A percentile compares a stretch with the other conserved stretches of the same genome.
Conservation (phyloP, 2,329 filamentous ascomycete genomes). For the Hypoxylon sp. region DNA sequence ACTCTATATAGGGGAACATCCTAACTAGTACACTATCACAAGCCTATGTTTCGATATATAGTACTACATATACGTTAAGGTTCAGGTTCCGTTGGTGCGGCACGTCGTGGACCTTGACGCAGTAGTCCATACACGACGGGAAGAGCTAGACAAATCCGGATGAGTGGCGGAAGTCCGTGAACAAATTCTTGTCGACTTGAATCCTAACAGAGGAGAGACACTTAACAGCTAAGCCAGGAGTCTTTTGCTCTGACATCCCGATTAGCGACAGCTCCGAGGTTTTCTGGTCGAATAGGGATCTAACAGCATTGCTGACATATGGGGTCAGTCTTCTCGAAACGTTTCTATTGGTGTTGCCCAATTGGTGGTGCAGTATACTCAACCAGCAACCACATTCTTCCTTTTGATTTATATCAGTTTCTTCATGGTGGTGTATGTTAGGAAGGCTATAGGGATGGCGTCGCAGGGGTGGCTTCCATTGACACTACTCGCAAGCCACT, state of each 20-base stretch:
- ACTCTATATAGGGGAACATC: slow-evolving; percentile 14
- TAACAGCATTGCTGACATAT: slow-evolving; percentile 12
- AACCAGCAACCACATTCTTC: slow-evolving; percentile 15
- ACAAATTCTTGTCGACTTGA: slow-evolving; percentile 1
- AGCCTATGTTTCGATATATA: background rate
- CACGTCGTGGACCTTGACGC: slow-evolving; percentile 24
- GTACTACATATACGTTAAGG: slow-evolving; percentile 13
- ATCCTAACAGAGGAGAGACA: background rate
- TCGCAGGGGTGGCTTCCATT: slow-evolving; percentile 1
- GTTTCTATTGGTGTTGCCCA: no score
- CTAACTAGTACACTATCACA: slow-evolving; percentile 1
- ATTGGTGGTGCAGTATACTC: slow-evolving; percentile 7
- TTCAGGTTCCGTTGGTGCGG: slow-evolving; percentile 29
- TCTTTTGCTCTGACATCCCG: slow-evolving; percentile 7
- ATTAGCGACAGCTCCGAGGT: background rate
- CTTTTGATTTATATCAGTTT: slow-evolving; percentile 10
- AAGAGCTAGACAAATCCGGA: slow-evolving; percentile 13
- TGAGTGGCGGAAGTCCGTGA: slow-evolving; percentile 39
- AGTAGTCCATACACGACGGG: slow-evolving; percentile 7
- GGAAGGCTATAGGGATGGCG: slow-evolving; percentile 16
- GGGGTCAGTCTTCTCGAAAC: slow-evolving; percentile 11
- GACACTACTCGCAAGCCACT: slow-evolving; percentile 1
- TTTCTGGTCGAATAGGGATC: slow-evolving; percentile 13
- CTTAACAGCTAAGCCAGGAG: background rate
- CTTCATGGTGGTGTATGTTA: slow-evolving; percentile 1